These are phyloP conservation scores for Allium fistulosum DNA, from an alignment of 106 monocot species.

Conservation along the genomic window DNA sequence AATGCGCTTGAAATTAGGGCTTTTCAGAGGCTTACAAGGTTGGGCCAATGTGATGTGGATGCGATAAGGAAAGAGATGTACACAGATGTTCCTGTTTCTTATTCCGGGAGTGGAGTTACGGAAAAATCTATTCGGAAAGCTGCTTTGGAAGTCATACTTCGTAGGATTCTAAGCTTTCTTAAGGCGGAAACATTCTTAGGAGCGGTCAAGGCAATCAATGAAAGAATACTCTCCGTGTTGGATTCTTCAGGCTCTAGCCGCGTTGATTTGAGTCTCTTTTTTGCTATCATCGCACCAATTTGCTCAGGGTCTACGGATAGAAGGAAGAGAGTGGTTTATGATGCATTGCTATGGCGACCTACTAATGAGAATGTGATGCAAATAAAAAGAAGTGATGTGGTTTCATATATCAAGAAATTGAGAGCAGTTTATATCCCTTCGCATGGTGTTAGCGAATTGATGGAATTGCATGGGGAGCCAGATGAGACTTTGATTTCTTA, in stretches of 20 bases:
- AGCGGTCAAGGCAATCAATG: constrained; percentile 80
- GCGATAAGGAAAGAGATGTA: constrained; percentile 75
- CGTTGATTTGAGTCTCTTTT: constrained; percentile 92
- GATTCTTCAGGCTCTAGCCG: constrained; percentile 81
- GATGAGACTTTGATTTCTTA: constrained; percentile 70
- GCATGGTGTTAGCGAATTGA: constrained; percentile 73
- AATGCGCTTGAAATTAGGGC: constrained; percentile 84
- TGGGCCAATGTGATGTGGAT: constrained; percentile 64
- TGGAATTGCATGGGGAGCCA: constrained; percentile 80
- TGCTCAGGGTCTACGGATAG: constrained; percentile 53
- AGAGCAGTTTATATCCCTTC: constrained; percentile 91
- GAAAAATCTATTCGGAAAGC: constrained; percentile 93
- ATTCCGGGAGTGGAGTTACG: constrained; percentile 67
- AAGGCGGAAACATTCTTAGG: constrained; percentile 89
- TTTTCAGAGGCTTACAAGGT: constrained; percentile 76
- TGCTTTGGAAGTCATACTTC: constrained; percentile 73
- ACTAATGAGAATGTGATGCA: constrained; percentile 44
- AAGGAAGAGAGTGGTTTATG: constrained; percentile 71
- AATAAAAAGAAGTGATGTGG: constrained; percentile 57
- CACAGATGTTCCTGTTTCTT: constrained; percentile 83
- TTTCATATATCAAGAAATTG: constrained; percentile 69
- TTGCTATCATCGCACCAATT: constrained; percentile 78
- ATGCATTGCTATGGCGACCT: constrained; percentile 81
- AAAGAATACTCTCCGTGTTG: constrained; percentile 76
- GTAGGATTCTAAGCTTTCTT: constrained; percentile 67